Evolutionary conservation across 768 basidiomycete species (phyloP).

Genomic region (Nidula microcarpa): DNA sequence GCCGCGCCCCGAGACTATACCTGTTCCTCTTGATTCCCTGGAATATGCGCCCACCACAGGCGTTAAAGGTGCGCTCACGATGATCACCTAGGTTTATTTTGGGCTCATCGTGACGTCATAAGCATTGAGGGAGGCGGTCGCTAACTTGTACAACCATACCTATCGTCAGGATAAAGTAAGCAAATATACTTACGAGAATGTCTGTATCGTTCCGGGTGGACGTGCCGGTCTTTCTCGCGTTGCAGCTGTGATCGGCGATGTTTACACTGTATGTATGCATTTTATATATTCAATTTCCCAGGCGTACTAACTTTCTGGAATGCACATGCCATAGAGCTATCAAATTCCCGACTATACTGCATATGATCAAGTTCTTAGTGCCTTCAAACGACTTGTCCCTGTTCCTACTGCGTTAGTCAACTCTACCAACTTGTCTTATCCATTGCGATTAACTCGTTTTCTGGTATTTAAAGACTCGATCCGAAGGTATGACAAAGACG

Average conservation of each 20-base stretch:
- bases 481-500: slow-evolving; percentile 17
- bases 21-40: slow-evolving; percentile 65
- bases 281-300: not conserved
- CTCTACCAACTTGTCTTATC: not conserved
- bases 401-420: slow-evolving; percentile 77
- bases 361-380: slow-evolving; percentile 79
- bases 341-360: slow-evolving; percentile 93
- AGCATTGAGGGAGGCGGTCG: slow-evolving; percentile 88
- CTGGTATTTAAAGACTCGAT: slow-evolving; percentile 18
- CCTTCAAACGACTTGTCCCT: slow-evolving; percentile 86
- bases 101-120: slow-evolving; percentile 5
- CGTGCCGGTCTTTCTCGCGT: slow-evolving; percentile 87
- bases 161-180: slow-evolving; percentile 80
- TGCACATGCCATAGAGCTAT: slow-evolving; percentile 52
- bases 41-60: slow-evolving; percentile 95
- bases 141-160: slow-evolving; percentile 82
- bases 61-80: slow-evolving; percentile 58
- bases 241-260: slow-evolving; percentile 89
- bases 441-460: not conserved
- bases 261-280: slow-evolving; percentile 60
- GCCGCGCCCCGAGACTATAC: slow-evolving; percentile 59
- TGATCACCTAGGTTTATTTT: not conserved
- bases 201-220: slow-evolving; percentile 94
- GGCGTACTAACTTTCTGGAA: not conserved
- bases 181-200: slow-evolving; percentile 90